These are phyloP conservation scores for Elaeis guineensis DNA, from an alignment of 176 grass and related monocot species.

Conservation along the genomic window DNA sequence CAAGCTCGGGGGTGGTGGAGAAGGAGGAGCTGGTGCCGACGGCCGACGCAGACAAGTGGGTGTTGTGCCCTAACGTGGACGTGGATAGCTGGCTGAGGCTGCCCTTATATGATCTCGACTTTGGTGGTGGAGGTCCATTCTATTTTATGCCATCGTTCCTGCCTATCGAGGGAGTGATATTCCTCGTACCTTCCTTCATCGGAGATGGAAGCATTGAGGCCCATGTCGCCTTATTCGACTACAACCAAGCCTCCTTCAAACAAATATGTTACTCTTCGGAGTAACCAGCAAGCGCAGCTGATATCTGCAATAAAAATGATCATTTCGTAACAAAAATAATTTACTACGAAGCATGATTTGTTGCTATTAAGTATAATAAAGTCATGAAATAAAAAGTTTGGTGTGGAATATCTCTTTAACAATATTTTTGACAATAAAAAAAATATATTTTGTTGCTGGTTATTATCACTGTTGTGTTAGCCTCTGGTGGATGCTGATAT, in stretches of 20 bases:
- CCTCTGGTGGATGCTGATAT: too few species aligned
- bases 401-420: too few species aligned
- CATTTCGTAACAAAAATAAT: too few species aligned
- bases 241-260: constrained; percentile 57
- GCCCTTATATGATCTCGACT: constrained; percentile 24
- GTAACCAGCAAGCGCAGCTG: background rate
- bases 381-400: too few species aligned
- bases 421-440: too few species aligned
- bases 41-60: background rate
- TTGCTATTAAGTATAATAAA: too few species aligned
- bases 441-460: too few species aligned
- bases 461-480: too few species aligned
- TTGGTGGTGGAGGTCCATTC: constrained; percentile 14
- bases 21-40: constrained; percentile 12
- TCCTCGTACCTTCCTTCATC: constrained; percentile 19
- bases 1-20: constrained; percentile 18
- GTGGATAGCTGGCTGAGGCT: constrained; percentile 26
- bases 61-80: constrained; percentile 10
- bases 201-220: constrained; percentile 58
- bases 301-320: too few species aligned
- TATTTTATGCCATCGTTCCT: constrained; percentile 33
- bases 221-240: constrained; percentile 43
- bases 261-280: constrained; percentile 50
- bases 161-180: constrained; percentile 14
- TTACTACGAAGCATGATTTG: too few species aligned